phyloP scores from a whole-genome alignment of 306 rosid species.

The Adenanthera pavonina region DNA sequence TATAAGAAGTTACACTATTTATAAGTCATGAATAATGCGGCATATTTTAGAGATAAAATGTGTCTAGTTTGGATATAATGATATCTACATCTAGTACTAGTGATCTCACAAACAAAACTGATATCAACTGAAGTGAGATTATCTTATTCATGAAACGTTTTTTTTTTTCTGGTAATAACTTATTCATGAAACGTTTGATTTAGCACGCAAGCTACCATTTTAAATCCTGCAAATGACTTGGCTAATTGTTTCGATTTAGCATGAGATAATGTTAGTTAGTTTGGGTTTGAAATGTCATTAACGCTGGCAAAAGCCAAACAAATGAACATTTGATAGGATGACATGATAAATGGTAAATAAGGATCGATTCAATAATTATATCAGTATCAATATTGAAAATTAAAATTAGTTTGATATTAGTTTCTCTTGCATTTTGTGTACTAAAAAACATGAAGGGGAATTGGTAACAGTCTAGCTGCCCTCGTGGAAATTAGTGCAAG shows the following conservation, averaged over 20 bases:
- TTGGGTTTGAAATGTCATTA: neutral
- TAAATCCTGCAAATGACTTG: neutral
- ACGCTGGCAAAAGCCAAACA: neutral
- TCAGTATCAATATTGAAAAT: neutral
- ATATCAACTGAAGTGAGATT: neutral
- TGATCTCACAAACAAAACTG: neutral
- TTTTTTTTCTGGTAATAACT: too few relatives aligned
- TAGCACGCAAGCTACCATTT: neutral
- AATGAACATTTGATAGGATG: neutral
- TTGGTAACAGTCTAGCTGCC: neutral
- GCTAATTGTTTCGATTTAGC: neutral
- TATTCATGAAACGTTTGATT: neutral
- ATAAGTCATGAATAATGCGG: too few relatives aligned
- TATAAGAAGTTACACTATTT: too few relatives aligned
- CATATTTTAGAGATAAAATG: neutral
- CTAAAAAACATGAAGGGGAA: neutral
- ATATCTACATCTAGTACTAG: neutral
- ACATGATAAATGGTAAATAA: neutral
- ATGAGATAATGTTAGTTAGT: neutral
- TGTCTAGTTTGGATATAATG: neutral
- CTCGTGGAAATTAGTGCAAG: neutral
- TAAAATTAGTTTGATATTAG: neutral
- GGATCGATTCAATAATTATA: neutral
- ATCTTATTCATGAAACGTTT: too few relatives aligned
- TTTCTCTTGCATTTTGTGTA: neutral